Base-by-base conservation (phyloP, 352 stramenopile genomes). In the Pythium angustatum region DNA sequence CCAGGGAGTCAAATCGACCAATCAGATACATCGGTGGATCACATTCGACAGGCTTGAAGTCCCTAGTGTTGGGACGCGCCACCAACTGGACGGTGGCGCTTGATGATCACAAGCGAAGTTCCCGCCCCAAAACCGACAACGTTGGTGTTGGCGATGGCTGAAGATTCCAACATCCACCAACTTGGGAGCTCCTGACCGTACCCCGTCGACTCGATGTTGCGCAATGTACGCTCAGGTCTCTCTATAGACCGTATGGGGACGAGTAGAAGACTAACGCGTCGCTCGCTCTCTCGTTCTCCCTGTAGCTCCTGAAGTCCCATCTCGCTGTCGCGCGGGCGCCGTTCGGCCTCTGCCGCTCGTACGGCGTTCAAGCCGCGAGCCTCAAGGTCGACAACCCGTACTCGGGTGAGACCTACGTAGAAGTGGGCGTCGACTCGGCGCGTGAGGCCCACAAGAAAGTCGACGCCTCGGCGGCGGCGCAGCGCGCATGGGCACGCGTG, bases 301-400 rank as follows among this genome's bases (percentile, higher is more conserved):
- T 11, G n/a, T 19, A 55, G 60, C 22, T 60, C 38, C 22, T 54
- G 2, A 58, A 45, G 41, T 24, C 30, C n/a, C 56, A 22, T 3
- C 45, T 55, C 21, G 38, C 38, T 21, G 17, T 19, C 5, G 5
- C 38, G 11, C 21, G 22, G 44, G 24, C 38, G 21, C 15, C 31
- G 21, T 31, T 54, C 10, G 59, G 21, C 11, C 34, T n/a, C n/a
- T n/a, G 49, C 45, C 52, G 61, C 44, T 17, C 52, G 19, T 58
- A 24, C 26, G 49, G 24, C 14, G 12, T 65, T 27, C 41, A 57
- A 43, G 61, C 53, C 19, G n/a, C 34, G 45, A 87, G 76, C 17
- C 40, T 88, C 12, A 81, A 86, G 58, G 81, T 93, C 57, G 78
- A 93, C 70, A 90, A 88, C 64, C 84, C 84, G 36, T 93, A 91